Evolutionary conservation across 345 rosid species (phyloP), one percentile per base, ranked within the genome.

Genomic region (Gossypium bickii): DNA sequence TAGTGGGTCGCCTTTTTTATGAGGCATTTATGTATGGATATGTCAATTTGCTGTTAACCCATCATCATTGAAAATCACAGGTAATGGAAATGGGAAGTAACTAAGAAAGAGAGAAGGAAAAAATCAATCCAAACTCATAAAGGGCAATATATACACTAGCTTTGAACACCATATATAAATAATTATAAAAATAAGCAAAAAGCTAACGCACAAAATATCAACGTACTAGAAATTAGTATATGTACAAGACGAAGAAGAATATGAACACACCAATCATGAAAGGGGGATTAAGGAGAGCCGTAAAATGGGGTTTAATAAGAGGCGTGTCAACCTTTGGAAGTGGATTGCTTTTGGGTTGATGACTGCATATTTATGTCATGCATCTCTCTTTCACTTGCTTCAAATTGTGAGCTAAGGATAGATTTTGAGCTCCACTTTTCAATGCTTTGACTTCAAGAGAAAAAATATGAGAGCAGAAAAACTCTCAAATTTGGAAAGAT

Each of bases 321-420:
- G 67, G 45, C 47, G 47, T 62, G 9, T 16, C 20, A 12, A 53
- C 45, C n/a, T 66, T 44, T 44, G 34, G 53, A 20, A 66, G 34
- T 66, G 53, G 53, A 5, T 63, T 63, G 45, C 68, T n/a, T 63
- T 38, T 8, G 38, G 1, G 2, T 41, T 65, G 69, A 65, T 65
- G 69, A 65, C 69, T 41, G 49, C 69, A 65, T 65, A 11, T 43
- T 3, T 65, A 65, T 43, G 69, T 29, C 67, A 62, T 16, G 22
- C 22, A 34, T 62, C 67, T 66, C 53, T 20, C 53, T 44, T 20
- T 66, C 53, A 45, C 53, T 45, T 52, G 20, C 52, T 18, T 64
- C 38, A 34, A 34, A 34, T 34, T 34, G 6, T 34, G 45, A 38
- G 64, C 64, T 29, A 0, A 9, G 29, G 18, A 3, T 8, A 2